Conservation (phyloP, 768 basidiomycete species). For the Leccinellum rugosiceps region DNA sequence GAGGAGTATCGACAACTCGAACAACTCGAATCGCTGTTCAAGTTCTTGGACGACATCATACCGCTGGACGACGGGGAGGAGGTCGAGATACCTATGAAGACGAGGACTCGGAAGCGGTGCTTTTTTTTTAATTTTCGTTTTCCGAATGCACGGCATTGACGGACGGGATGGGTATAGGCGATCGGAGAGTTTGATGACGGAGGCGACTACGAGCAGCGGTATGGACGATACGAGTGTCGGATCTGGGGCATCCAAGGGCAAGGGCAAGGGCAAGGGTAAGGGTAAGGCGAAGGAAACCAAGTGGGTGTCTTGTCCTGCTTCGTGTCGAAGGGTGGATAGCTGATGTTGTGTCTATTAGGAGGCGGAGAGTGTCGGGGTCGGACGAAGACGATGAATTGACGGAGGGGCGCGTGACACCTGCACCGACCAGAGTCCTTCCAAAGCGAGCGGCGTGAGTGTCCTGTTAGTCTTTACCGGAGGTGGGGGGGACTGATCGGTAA, state of each 20-base stretch:
- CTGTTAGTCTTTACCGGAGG: not conserved
- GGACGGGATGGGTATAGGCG: constrained; percentile 38
- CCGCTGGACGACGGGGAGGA: constrained; percentile 63
- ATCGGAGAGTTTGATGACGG: constrained; percentile 56
- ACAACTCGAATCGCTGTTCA: constrained; percentile 59
- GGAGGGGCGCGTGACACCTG: constrained; percentile 27
- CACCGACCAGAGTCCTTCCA: constrained; percentile 52
- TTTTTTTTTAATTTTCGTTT: constrained; percentile 18
- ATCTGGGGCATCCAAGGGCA: constrained; percentile 27
- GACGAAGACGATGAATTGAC: constrained; percentile 43
- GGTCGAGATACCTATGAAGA: constrained; percentile 34
- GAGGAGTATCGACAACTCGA: constrained; percentile 62
- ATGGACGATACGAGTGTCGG: constrained; percentile 33
- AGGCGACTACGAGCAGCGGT: constrained; percentile 38
- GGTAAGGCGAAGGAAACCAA: constrained; percentile 37
- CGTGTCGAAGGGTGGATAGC: not conserved
- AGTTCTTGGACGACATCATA: constrained; percentile 69
- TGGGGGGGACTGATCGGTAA: not conserved
- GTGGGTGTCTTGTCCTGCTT: constrained; percentile 28
- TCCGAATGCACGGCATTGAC: not conserved
- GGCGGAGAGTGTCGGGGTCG: constrained; percentile 52
- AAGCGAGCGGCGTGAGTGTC: constrained; percentile 54
- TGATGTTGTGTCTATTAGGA: constrained; percentile 33
- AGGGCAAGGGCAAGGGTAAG: constrained; percentile 15
- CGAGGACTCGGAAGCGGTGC: constrained; percentile 49